Conservation (phyloP, 1,139 yeast genomes). For the Taiozyma onychis region DNA sequence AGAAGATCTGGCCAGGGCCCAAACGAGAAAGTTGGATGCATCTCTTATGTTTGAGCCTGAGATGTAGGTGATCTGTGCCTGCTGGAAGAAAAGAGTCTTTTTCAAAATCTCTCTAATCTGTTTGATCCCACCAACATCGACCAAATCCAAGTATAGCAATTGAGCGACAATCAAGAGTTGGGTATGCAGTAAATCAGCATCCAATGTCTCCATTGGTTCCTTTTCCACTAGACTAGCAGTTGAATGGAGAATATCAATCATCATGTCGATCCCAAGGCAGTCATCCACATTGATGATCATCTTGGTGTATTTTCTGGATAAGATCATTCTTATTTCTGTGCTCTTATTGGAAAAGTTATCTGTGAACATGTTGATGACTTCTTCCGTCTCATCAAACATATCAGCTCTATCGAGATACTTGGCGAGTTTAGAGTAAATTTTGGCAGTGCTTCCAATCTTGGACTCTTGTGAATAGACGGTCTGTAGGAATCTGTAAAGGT, state of each 20-base stretch:
- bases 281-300: constrained; percentile 22
- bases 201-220: constrained; percentile 22
- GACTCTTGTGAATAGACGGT: constrained; percentile 8
- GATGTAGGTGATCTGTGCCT: constrained; percentile 41
- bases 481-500: constrained; percentile 8
- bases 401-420: constrained; percentile 14
- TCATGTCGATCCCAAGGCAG: constrained; percentile 22
- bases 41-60: constrained; percentile 73
- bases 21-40: constrained; percentile 72
- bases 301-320: constrained; percentile 30
- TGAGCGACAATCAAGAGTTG: constrained; percentile 30
- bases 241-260: constrained; percentile 19
- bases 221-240: constrained; percentile 13
- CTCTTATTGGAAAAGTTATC: constrained; percentile 27
- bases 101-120: constrained; percentile 27
- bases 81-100: constrained; percentile 48
- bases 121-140: constrained; percentile 20
- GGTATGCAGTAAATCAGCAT: constrained; percentile 27
- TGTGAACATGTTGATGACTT: constrained; percentile 39
- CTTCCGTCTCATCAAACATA: constrained; percentile 32
- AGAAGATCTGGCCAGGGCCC: constrained; percentile 52
- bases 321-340: constrained; percentile 27
- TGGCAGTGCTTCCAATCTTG: constrained; percentile 23
- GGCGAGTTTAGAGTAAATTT: constrained; percentile 22
- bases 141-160: constrained; percentile 28